Percentiles rank a stretch among this genome's conserved stretches.
These are phyloP conservation scores for Paramarasmius palmivorus DNA, from an alignment of 1,284 basidiomycete genomes.

Conservation along the genomic window DNA sequence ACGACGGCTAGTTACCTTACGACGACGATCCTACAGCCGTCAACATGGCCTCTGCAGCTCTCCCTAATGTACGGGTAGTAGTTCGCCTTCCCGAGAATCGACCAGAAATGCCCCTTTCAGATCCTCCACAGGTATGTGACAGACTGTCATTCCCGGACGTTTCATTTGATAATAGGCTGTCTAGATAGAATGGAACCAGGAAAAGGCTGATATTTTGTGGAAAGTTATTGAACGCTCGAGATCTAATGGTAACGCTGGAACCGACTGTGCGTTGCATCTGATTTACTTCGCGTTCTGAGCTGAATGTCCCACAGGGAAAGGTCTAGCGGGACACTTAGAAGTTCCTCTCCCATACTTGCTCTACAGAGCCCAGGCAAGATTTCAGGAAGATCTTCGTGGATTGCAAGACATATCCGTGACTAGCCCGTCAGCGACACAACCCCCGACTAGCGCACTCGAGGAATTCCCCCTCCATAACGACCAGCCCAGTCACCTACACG, in stretches of 20 bases:
- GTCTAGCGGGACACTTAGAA: conserved; percentile 71
- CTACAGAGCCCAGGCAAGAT: conserved; percentile 75
- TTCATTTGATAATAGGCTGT: conserved; percentile 16
- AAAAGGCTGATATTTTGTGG: conserved; percentile 82
- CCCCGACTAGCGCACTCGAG: conserved; percentile 33
- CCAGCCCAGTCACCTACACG: not conserved
- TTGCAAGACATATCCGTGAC: conserved; percentile 66
- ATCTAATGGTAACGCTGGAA: conserved; percentile 62
- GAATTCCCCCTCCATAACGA: conserved; percentile 23
- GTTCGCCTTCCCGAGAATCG: conserved; percentile 75
- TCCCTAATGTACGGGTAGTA: conserved; percentile 58
- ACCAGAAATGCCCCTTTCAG: conserved; percentile 60
- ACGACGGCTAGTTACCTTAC: no score
- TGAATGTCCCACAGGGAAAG: conserved; percentile 59
- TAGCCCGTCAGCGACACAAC: conserved; percentile 38
- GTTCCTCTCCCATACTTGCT: conserved; percentile 81
- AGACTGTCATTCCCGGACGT: conserved; percentile 2
- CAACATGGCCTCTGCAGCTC: not conserved
- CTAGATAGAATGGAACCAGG: conserved; percentile 78
- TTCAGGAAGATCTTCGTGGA: conserved; percentile 78
- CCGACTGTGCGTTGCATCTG: conserved; percentile 64
- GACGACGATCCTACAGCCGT: no score
- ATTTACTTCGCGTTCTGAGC: not conserved
- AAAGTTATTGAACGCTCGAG: conserved; percentile 78
- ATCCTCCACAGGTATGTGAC: conserved; percentile 63